Conservation (phyloP, 78 protist genomes). For the Trichosphaerium sp. region DNA sequence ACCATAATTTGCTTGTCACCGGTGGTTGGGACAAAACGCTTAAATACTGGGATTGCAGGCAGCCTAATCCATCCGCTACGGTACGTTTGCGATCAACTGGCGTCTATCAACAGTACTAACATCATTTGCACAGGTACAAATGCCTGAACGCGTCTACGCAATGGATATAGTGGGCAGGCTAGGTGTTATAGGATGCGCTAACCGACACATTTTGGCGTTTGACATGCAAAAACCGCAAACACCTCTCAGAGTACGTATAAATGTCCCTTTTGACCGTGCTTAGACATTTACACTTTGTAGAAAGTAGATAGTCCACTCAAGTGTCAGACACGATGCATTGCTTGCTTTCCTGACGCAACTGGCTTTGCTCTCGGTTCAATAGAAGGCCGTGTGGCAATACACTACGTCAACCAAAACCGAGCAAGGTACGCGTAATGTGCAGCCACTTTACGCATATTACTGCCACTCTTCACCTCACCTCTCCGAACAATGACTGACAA, state of each 20-base stretch:
- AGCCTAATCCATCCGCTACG: conserved; percentile 5
- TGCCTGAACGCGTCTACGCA: conserved; percentile 47
- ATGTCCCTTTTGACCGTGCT: background rate
- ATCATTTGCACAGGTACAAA: background rate
- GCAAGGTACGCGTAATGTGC: too few relatives aligned
- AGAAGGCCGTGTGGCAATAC: conserved; percentile 83
- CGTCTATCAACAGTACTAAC: too few relatives aligned
- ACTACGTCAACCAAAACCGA: conserved; percentile 38
- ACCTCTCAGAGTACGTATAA: conserved; percentile 5
- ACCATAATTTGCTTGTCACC: conserved; percentile 42
- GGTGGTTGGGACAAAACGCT: conserved; percentile 75
- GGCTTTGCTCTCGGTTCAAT: conserved; percentile 85
- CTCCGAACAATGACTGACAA: too few relatives aligned
- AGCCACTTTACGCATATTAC: too few relatives aligned
- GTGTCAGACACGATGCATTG: conserved; percentile 53
- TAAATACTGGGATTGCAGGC: conserved; percentile 69
- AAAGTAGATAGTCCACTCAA: conserved; percentile 51
- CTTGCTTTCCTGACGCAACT: conserved; percentile 44
- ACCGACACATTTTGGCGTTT: conserved; percentile 33
- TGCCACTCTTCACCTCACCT: too few relatives aligned
- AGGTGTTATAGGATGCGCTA: conserved; percentile 60
- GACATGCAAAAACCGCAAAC: conserved; percentile 22
- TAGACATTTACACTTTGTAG: background rate
- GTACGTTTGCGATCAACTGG: too few relatives aligned
- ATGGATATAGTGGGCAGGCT: conserved; percentile 27